These are phyloP conservation scores for Azolla pinnata DNA, from an alignment of 75 land plant genomes.

Conservation along the genomic window DNA sequence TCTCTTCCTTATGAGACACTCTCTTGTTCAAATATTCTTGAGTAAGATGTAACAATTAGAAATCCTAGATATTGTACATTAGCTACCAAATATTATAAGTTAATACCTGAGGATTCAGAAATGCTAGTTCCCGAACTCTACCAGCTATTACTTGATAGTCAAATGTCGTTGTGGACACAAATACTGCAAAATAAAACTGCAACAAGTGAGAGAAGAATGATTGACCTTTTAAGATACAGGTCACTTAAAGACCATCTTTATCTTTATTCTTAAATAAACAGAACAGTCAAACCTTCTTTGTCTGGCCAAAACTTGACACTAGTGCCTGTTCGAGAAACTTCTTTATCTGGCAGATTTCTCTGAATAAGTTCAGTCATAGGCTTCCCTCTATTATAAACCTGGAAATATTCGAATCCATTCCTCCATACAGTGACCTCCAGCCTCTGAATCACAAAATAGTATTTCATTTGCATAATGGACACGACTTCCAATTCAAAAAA, in stretches of 20 bases:
- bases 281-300: slow-evolving; percentile 41
- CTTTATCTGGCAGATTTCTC: slow-evolving; percentile 29
- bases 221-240: neutral
- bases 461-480: too few species aligned
- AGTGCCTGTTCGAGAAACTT: slow-evolving; percentile 52
- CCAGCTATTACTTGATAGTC: slow-evolving; percentile 81
- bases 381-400: slow-evolving; percentile 66
- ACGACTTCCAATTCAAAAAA: too few species aligned
- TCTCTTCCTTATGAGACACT: too few species aligned
- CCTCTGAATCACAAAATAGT: too few species aligned
- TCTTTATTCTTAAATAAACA: neutral
- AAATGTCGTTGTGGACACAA: slow-evolving; percentile 66
- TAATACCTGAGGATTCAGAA: slow-evolving; percentile 88
- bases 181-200: slow-evolving; percentile 44
- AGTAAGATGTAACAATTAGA: too few species aligned
- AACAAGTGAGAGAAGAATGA: neutral
- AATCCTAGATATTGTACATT: too few species aligned
- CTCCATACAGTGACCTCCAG: slow-evolving; percentile 95
- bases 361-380: slow-evolving; percentile 43
- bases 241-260: neutral
- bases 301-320: slow-evolving; percentile 89
- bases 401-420: slow-evolving; percentile 72
- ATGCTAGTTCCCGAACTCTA: slow-evolving; percentile 86
- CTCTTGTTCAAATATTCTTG: too few species aligned
- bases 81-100: too few species aligned